Evolutionary conservation across 2,329 filamentous ascomycete genomes (phyloP), one percentile per base, ranked within the genome.

Genomic region (Cytospora leucostoma): DNA sequence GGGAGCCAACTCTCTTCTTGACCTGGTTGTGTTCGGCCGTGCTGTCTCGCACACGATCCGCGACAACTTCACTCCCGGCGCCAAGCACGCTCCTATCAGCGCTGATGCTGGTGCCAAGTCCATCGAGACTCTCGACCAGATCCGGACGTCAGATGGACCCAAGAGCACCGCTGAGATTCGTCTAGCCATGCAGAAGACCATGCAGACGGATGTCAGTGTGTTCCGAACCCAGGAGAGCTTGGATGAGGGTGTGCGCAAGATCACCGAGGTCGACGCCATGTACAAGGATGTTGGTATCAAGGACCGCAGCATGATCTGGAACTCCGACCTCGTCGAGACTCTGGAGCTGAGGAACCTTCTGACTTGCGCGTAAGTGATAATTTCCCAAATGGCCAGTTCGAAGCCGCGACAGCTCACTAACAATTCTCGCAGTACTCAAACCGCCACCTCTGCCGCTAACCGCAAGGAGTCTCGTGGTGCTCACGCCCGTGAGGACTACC

Each of bases 241-340:
- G 77, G 92, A 97, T 70, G 91, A 97, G 79, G 94, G 94, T 86
- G 93, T 97, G 67, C 82, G 84, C 78, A 93, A 88, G 83, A 95
- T 98, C 77, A 87, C 80, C 68, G 88, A 92, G 70, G 92, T 98
- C 71, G 94, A 98, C 76, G 78, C 85, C 71, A 84, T 82, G 72
- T 98, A 90, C 80, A 79, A 83, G 71, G 84, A 97, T 74, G 89
- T 98, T 71, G 92, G 92, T 74, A 97, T 92, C 81, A 96, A 97
- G 87, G 94, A 98, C 79, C 91, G 95, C 78, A 96, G 92, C 85
- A 97, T 98, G 94, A 98, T 98, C 83, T 98, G 94, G 94, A 98
- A 98, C 88, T 93, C 91, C 32, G 94, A 98, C 74, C 87, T 98
- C 47, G 92, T 97, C 67, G 94, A 98, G 85, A 96, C 94, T 8